phyloP scores from a whole-genome alignment of 345 rosid genomes.

The Combretum micranthum region DNA sequence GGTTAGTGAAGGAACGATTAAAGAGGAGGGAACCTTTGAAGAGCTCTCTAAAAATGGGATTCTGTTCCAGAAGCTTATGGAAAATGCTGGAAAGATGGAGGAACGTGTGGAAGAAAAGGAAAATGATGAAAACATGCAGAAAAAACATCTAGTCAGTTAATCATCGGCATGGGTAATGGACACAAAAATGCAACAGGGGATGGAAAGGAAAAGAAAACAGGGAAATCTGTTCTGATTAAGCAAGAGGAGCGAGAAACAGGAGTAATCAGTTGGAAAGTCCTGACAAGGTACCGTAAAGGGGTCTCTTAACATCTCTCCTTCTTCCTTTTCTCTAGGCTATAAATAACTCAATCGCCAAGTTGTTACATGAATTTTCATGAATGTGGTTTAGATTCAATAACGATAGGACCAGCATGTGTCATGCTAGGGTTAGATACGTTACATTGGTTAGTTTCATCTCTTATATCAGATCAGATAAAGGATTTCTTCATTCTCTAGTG shows the following conservation, averaged over 20 bases:
- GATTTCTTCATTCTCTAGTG: no score
- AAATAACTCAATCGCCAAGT: no score
- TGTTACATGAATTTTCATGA: no score
- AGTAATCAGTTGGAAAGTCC: constrained; percentile 73
- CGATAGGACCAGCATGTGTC: no score
- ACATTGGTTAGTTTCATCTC: no score
- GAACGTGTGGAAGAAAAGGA: constrained; percentile 35
- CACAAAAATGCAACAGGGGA: constrained; percentile 15
- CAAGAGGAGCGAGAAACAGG: constrained; percentile 96
- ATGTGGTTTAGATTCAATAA: no score
- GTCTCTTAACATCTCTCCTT: no score
- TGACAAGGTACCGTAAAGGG: constrained; percentile 68
- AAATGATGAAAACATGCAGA: constrained; percentile 21
- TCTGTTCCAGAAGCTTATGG: constrained; percentile 82
- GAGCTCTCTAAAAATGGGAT: constrained; percentile 69
- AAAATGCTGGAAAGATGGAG: constrained; percentile 95
- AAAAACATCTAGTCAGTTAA: constrained; percentile 27
- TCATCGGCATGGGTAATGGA: constrained; percentile 23
- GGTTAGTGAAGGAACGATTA: constrained; percentile 66
- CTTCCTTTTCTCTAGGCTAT: no score
- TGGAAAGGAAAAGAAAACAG: constrained; percentile 39
- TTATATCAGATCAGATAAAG: no score
- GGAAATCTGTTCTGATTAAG: constrained; percentile 76
- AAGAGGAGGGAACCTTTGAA: constrained; percentile 84
- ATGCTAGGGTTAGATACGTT: no score